These are phyloP conservation scores for Erodium moschatum DNA, from an alignment of 441 rosid species.

Conservation along the genomic window DNA sequence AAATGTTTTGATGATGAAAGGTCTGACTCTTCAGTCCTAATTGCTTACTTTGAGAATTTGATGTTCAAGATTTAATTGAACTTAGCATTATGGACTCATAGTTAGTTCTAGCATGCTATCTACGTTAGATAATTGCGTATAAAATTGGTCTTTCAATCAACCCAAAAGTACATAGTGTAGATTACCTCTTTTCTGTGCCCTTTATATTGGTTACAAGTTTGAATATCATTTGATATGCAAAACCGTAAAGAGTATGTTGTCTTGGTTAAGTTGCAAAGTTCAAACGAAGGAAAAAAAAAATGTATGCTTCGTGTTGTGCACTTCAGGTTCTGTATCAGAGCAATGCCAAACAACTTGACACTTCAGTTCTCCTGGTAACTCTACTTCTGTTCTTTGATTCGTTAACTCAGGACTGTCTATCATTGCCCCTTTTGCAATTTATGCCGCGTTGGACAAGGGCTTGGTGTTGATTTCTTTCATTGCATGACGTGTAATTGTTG, in stretches of 20 bases:
- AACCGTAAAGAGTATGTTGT: no score
- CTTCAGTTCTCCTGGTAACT: not conserved
- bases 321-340: no score
- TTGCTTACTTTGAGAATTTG: not conserved
- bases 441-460: conserved; percentile 71
- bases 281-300: no score
- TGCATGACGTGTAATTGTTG: conserved; percentile 82
- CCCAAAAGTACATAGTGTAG: no score
- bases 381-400: not conserved
- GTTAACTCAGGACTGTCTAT: conserved; percentile 45
- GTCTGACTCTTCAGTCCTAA: conserved; percentile 23
- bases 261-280: no score
- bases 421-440: conserved; percentile 76
- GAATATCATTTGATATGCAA: no score
- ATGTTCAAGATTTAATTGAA: not conserved
- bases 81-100: not conserved
- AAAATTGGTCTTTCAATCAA: no score
- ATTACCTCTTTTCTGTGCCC: no score
- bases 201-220: no score
- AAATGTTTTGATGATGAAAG: conserved; percentile 93
- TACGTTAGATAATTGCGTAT: no score
- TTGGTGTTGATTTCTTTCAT: conserved; percentile 64
- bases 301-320: no score
- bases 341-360: not conserved
- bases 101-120: not conserved